Evolutionary conservation across 257 asterid genomes (phyloP).

Genomic region (Fraxinus anomala): DNA sequence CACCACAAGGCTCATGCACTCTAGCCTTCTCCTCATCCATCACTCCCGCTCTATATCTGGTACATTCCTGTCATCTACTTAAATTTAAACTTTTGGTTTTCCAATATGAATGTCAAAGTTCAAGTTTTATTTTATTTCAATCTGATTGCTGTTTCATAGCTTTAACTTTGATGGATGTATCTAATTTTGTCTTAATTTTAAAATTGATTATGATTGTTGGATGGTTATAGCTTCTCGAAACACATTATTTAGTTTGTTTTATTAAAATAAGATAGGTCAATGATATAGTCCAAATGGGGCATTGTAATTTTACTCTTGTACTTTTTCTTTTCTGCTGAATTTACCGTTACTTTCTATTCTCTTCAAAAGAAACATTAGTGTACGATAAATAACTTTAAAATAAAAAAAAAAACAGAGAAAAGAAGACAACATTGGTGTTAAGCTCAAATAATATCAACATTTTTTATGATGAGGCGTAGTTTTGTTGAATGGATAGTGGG

Average conservation of each 20-base stretch:
- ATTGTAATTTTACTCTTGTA: neutral
- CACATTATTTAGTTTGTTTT: neutral
- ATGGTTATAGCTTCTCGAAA: neutral
- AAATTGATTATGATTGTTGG: neutral
- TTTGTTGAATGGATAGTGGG: neutral
- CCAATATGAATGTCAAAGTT: neutral
- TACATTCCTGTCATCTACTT: constrained; percentile 24
- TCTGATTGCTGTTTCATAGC: neutral
- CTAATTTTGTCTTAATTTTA: neutral
- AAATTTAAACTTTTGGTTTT: neutral
- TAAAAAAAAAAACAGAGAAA: neutral
- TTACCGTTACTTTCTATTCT: neutral
- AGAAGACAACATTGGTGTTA: neutral
- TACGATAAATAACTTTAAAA: neutral
- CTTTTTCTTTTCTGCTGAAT: neutral
- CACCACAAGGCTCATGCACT: constrained; percentile 67
- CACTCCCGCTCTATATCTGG: constrained; percentile 74
- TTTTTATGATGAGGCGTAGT: neutral
- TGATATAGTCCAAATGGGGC: neutral
- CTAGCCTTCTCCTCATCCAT: constrained; percentile 71
- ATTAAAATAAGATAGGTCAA: neutral
- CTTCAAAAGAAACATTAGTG: neutral
- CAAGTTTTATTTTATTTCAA: neutral
- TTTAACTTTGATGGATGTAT: neutral
- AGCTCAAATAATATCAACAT: neutral